Percentiles rank a stretch among this genome's conserved stretches.
phyloP scores from a whole-genome alignment of 2,329 filamentous ascomycete species.

The Rutstroemia sp. region DNA sequence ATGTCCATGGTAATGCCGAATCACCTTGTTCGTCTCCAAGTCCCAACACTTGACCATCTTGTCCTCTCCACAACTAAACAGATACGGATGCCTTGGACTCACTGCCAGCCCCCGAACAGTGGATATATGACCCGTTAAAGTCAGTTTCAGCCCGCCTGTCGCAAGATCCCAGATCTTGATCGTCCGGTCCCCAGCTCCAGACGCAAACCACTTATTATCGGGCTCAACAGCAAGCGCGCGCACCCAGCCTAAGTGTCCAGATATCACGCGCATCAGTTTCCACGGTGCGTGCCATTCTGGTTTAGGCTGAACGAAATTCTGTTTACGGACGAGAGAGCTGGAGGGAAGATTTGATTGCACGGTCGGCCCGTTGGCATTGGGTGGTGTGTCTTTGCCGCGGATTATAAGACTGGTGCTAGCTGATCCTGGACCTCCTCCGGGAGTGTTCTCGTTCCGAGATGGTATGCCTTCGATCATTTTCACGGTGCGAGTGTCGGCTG shows the following conservation, averaged over 20 bases:
- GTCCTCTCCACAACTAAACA: slow-evolving; percentile 97
- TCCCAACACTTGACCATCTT: slow-evolving; percentile 99
- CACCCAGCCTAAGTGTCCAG: slow-evolving; percentile 94
- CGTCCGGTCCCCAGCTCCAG: slow-evolving; percentile 87
- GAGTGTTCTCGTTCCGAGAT: slow-evolving; percentile 29
- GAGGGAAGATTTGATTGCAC: slow-evolving; percentile 42
- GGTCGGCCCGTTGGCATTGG: slow-evolving; percentile 49
- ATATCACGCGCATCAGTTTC: slow-evolving; percentile 98
- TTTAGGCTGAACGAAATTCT: slow-evolving; percentile 57
- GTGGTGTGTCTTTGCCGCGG: slow-evolving; percentile 39
- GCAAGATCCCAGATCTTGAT: slow-evolving; percentile 99
- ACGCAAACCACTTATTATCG: slow-evolving; percentile 95
- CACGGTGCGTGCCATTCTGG: slow-evolving; percentile 97
- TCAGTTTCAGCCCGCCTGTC: slow-evolving; percentile 74
- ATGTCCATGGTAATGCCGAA: slow-evolving; percentile 95
- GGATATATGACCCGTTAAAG: slow-evolving; percentile 89
- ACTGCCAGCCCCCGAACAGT: slow-evolving; percentile 89
- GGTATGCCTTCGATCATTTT: slow-evolving; percentile 61
- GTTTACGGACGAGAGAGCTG: slow-evolving; percentile 49
- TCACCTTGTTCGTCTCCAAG: slow-evolving; percentile 98
- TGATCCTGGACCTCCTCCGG: slow-evolving; percentile 20
- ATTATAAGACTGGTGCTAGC: slow-evolving; percentile 52
- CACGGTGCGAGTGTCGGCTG: slow-evolving; percentile 42
- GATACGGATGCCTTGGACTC: slow-evolving; percentile 86
- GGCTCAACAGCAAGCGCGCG: slow-evolving; percentile 84